These are phyloP conservation scores for Pleurotus citrinopileatus DNA, from an alignment of 768 basidiomycete species.

Conservation along the genomic window DNA sequence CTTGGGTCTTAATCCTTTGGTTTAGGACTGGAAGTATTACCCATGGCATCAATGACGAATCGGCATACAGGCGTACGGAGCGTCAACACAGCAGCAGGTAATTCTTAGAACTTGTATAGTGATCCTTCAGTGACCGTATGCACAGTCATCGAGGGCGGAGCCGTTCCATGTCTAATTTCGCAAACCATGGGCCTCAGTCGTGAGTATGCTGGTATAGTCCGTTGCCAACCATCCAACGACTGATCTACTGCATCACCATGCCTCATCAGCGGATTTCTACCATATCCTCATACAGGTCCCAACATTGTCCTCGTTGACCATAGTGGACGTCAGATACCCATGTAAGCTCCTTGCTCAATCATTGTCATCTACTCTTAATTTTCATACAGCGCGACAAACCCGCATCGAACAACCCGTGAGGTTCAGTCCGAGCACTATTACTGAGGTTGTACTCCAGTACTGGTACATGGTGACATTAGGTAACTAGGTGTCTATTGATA, in stretches of 20 bases:
- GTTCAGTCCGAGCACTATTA: neutral
- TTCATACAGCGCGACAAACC: neutral
- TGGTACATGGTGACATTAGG: neutral
- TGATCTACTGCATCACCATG: neutral
- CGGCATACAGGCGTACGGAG: neutral
- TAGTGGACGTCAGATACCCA: slow-evolving; percentile 29
- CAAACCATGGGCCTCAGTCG: neutral
- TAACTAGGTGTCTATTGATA: neutral
- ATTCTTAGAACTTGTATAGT: neutral
- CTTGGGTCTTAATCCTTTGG: neutral
- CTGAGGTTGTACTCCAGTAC: neutral
- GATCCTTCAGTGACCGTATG: neutral
- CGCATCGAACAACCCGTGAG: neutral
- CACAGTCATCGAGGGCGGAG: neutral
- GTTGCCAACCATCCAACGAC: neutral
- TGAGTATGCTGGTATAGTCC: neutral
- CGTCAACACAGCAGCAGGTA: neutral
- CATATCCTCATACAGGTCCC: slow-evolving; percentile 1
- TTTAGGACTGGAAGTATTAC: slow-evolving; percentile 16
- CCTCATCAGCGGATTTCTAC: neutral
- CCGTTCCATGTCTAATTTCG: neutral
- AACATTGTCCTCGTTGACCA: slow-evolving; percentile 7
- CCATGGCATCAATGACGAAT: neutral
- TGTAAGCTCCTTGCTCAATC: slow-evolving; percentile 18
- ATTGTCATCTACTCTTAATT: neutral